Evolutionary conservation across 139 green algal genomes (phyloP), one percentile per base, ranked within the genome.

Genomic region (Eudorina sp.): DNA sequence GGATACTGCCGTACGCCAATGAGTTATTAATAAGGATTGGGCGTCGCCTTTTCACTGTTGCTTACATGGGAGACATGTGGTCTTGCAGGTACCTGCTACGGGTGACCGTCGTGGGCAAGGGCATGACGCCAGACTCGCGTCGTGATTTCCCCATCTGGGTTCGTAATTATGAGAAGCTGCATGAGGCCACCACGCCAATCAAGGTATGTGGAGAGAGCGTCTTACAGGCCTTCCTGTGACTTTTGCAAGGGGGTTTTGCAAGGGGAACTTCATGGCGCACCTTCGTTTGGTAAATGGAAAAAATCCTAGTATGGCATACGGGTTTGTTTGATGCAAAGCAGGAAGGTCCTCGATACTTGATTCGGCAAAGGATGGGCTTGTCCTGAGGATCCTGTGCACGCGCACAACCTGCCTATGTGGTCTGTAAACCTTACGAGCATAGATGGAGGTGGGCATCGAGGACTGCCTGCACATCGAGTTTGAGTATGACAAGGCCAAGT

Each of bases 391-490:
- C n/a, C n/a, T n/a, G n/a, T n/a, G n/a, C n/a, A n/a, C n/a, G n/a
- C n/a, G 51, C 51, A 13, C 14, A 25, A 60, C 51, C 13, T 60
- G 14, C 58, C 21, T 68, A 68, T n/a, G n/a, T n/a, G n/a, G n/a
- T n/a, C 55, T 68, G 19, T 68, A 31, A 68, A 68, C 55, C 18
- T 66, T 27, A 8, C 14, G 55, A 40, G 64, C 38, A 27, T 94
- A 98, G 94, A 99, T 99, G 97, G 97, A 99, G 94, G 98, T 99
- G 43, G 98, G 98, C 69, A 99, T 99, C 45, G 98, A 99, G 95
- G 98, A 99, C 89, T 99, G 98, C 93, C 93, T 99, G 79, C 98
- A 99, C 94, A 99, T 99, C 45, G 98, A 99, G 94, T 99, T 99
- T 92, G 98, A 99, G 92, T 99, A 99, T 85, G 91, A 95, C 90